These are phyloP conservation scores for Serendipita sp. DNA, from an alignment of 1,284 basidiomycete genomes.

Conservation along the genomic window DNA sequence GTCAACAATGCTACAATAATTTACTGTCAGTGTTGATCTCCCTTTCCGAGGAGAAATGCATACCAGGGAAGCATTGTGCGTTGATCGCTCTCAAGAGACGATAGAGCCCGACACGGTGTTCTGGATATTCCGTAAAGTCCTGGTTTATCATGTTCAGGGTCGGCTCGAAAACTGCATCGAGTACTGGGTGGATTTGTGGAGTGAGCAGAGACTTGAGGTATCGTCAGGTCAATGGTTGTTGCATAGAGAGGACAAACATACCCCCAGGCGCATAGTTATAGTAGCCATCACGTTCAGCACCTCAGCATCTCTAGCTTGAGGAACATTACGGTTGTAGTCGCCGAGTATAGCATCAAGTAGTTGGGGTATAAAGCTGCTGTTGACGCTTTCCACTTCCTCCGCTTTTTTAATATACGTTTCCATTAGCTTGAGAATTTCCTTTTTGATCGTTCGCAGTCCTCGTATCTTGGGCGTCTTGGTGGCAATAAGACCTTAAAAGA, in stretches of 20 bases:
- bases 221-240: slow-evolving; percentile 6
- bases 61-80: slow-evolving; percentile 88
- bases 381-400: slow-evolving; percentile 88
- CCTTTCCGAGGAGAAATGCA: slow-evolving; percentile 15
- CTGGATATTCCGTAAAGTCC: slow-evolving; percentile 96
- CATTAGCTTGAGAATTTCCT: slow-evolving; percentile 93
- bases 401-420: slow-evolving; percentile 97
- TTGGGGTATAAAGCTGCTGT: slow-evolving; percentile 86
- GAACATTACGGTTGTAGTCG: slow-evolving; percentile 92
- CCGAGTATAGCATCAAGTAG: slow-evolving; percentile 92
- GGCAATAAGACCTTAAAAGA: slow-evolving; percentile 63
- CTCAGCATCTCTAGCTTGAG: slow-evolving; percentile 89
- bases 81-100: slow-evolving; percentile 91
- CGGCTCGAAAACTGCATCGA: slow-evolving; percentile 96
- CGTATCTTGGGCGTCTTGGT: slow-evolving; percentile 97
- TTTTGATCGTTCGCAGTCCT: slow-evolving; percentile 92
- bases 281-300: slow-evolving; percentile 97
- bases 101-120: slow-evolving; percentile 97
- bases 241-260: slow-evolving; percentile 28
- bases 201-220: slow-evolving; percentile 59
- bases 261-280: slow-evolving; percentile 79
- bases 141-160: slow-evolving; percentile 99
- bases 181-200: slow-evolving; percentile 88
- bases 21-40: slow-evolving; percentile 4
- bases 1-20: slow-evolving; percentile 56